Percentiles rank a stretch among this genome's conserved stretches.
These are phyloP conservation scores for Arthrinium phaeospermum DNA, from an alignment of 2,329 filamentous ascomycete genomes.

Conservation along the genomic window DNA sequence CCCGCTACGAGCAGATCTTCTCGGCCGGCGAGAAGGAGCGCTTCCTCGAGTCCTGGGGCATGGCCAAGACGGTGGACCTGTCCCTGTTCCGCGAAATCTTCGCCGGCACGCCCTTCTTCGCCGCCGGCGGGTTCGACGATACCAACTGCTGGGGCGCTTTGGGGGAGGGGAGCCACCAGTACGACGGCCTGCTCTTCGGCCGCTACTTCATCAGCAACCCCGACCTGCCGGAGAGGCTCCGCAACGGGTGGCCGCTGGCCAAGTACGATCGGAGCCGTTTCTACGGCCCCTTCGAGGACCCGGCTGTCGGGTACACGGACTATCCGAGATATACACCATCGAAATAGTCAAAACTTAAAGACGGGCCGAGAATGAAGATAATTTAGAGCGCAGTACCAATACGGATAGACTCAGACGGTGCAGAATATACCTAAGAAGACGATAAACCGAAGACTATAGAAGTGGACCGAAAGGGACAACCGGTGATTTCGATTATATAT, in stretches of 20 bases:
- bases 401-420: background rate
- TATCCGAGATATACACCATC: slow-evolving; percentile 33
- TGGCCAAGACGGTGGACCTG: slow-evolving; percentile 37
- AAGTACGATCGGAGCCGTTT: slow-evolving; percentile 46
- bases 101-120: slow-evolving; percentile 33
- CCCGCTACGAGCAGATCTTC: slow-evolving; percentile 51
- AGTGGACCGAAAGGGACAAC: no score
- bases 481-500: no score
- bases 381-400: no score
- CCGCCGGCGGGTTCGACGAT: slow-evolving; percentile 34
- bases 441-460: no score
- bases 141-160: slow-evolving; percentile 37
- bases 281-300: slow-evolving; percentile 36
- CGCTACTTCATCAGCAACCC: slow-evolving; percentile 52
- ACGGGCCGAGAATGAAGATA: background rate
- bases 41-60: slow-evolving; percentile 40
- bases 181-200: slow-evolving; percentile 48
- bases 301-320: slow-evolving; percentile 42
- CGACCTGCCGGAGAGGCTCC: slow-evolving; percentile 47
- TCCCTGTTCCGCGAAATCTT: slow-evolving; percentile 36
- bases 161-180: slow-evolving; percentile 27
- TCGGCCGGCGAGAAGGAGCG: slow-evolving; percentile 42
- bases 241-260: slow-evolving; percentile 44
- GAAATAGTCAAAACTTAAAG: slow-evolving; percentile 16
- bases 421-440: no score